These are phyloP conservation scores for Nannochloropsis gaditana DNA, from an alignment of 108 stramenopile species.

Conservation along the genomic window DNA sequence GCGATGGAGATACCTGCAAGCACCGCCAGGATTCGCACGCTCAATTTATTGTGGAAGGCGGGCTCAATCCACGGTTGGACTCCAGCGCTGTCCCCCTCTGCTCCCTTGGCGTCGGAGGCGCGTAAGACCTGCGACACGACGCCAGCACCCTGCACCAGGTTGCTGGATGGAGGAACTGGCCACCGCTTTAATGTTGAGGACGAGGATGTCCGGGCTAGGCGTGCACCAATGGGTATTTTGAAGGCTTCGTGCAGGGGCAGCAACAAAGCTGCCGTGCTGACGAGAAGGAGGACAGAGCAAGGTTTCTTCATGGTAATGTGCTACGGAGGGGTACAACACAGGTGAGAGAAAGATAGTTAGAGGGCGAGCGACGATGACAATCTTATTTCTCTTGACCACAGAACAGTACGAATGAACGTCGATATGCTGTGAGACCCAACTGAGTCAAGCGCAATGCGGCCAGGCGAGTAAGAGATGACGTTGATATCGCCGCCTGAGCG, in stretches of 20 bases:
- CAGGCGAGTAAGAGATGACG: too few relatives aligned
- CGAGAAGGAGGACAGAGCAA: background rate
- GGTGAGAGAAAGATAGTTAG: too few relatives aligned
- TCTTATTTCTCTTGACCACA: too few relatives aligned
- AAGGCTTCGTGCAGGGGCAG: background rate
- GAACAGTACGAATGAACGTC: too few relatives aligned
- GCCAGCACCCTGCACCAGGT: background rate
- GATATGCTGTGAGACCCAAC: too few relatives aligned
- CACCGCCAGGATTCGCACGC: slow-evolving; percentile 16
- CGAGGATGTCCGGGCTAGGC: background rate
- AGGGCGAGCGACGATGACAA: too few relatives aligned
- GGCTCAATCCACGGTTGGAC: background rate
- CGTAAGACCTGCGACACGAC: background rate
- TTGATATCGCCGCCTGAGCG: too few relatives aligned
- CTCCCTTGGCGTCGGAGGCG: background rate
- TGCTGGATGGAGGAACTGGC: background rate
- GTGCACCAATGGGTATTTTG: background rate
- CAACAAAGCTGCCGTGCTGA: background rate
- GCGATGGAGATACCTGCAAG: background rate
- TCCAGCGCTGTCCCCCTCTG: background rate
- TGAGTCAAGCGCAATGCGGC: too few relatives aligned
- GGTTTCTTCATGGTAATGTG: background rate
- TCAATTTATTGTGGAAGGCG: slow-evolving; percentile 1
- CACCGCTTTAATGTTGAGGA: background rate
- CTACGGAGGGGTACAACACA: too few relatives aligned